Evolutionary conservation across 2,329 filamentous ascomycete genomes (phyloP).

Genomic region (Helminthosporium solani): DNA sequence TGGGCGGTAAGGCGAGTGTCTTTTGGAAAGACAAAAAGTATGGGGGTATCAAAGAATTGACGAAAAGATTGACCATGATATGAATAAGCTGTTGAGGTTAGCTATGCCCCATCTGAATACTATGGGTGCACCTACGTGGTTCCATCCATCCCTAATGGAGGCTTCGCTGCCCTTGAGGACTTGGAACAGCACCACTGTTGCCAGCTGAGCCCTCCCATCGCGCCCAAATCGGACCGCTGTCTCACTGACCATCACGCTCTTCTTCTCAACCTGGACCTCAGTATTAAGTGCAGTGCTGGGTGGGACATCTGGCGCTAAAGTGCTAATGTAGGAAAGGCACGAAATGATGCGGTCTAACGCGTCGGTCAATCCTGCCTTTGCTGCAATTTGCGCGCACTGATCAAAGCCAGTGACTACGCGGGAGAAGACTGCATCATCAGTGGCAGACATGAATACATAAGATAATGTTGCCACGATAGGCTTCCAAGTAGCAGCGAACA

Average conservation of each 20-base stretch:
- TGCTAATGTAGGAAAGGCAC: conserved; percentile 87
- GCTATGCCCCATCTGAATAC: conserved; percentile 9
- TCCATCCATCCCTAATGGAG: conserved; percentile 75
- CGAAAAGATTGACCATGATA: conserved; percentile 93
- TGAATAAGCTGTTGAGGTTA: conserved; percentile 69
- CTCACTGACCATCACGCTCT: conserved; percentile 97
- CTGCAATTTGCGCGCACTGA: conserved; percentile 90
- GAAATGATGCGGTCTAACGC: conserved; percentile 91
- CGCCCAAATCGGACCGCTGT: conserved; percentile 92
- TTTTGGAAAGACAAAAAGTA: conserved; percentile 68
- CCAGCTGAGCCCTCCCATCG: conserved; percentile 89
- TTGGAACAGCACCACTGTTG: conserved; percentile 91
- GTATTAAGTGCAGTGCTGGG: conserved; percentile 90
- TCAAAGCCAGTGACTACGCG: conserved; percentile 93
- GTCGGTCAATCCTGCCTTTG: conserved; percentile 78
- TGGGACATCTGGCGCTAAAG: conserved; percentile 71
- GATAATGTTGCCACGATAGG: conserved; percentile 92
- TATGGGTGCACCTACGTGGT: conserved; percentile 59
- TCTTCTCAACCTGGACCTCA: conserved; percentile 87
- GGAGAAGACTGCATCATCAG: conserved; percentile 92
- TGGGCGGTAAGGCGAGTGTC: conserved; percentile 70
- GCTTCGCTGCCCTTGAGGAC: conserved; percentile 84
- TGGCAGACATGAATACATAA: conserved; percentile 98
- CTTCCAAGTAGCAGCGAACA: conserved; percentile 95
- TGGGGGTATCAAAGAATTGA: conserved; percentile 87